Percentiles rank a stretch among this genome's conserved stretches.
Conservation (phyloP, 2,329 filamentous ascomycete species). For the Claviceps maximensis region DNA sequence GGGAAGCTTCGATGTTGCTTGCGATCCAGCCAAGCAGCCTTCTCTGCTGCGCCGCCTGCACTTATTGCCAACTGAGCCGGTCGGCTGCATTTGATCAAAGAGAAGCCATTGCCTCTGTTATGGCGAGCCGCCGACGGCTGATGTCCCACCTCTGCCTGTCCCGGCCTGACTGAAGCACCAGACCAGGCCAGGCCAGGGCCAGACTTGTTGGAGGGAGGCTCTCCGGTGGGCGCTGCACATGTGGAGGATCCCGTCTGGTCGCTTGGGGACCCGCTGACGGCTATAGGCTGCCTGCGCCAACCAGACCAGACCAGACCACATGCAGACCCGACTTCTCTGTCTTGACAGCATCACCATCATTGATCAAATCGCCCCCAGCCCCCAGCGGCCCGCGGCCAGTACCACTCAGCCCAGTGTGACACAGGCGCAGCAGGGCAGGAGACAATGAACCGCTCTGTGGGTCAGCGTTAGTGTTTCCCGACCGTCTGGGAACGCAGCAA, state of each 20-base stretch:
- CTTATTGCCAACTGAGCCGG: background rate
- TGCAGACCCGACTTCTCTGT: background rate
- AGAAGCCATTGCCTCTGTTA: too few relatives aligned
- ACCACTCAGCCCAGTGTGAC: slow-evolving; percentile 1
- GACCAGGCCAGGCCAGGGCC: too few relatives aligned
- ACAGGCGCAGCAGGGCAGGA: slow-evolving; percentile 11
- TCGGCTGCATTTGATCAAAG: background rate
- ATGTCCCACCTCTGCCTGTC: background rate
- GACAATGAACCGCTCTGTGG: slow-evolving; percentile 17
- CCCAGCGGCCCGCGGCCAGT: too few relatives aligned
- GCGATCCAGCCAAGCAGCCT: background rate
- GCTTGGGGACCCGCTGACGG: too few relatives aligned
- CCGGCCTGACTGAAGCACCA: too few relatives aligned
- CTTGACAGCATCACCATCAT: background rate
- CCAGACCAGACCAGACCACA: too few relatives aligned
- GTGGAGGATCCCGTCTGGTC: too few relatives aligned
- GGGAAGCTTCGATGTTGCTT: background rate
- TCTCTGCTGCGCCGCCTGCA: background rate
- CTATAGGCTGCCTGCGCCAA: too few relatives aligned
- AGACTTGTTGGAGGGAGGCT: too few relatives aligned
- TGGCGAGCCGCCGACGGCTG: background rate
- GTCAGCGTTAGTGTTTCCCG: slow-evolving; percentile 17
- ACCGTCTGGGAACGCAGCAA: slow-evolving; percentile 20
- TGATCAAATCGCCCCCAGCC: background rate
- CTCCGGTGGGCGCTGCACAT: too few relatives aligned